Evolutionary conservation across 2,329 filamentous ascomycete genomes (phyloP).

Genomic region (Aspergillus transmontanensis): DNA sequence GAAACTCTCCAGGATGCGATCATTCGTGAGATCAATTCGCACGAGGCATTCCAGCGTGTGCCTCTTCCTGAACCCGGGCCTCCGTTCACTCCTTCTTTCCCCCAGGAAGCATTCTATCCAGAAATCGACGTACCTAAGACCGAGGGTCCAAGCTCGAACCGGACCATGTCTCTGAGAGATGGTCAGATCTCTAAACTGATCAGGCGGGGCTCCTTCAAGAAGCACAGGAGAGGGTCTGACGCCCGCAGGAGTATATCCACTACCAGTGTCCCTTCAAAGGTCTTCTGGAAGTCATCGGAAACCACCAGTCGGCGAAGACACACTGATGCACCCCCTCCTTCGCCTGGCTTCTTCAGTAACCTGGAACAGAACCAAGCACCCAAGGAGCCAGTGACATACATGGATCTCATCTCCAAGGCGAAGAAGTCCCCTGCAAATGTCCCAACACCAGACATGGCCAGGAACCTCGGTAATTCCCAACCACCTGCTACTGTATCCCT

Average conservation of each 20-base stretch:
- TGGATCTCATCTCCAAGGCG: slow-evolving; percentile 31
- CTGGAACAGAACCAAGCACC: slow-evolving; percentile 14
- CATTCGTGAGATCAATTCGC: slow-evolving; percentile 47
- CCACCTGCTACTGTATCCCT: slow-evolving; percentile 14
- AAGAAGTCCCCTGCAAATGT: slow-evolving; percentile 17
- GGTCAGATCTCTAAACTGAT: slow-evolving; percentile 34
- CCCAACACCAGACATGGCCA: background rate
- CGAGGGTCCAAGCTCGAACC: slow-evolving; percentile 21
- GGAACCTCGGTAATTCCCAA: slow-evolving; percentile 17
- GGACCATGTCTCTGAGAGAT: slow-evolving; percentile 33
- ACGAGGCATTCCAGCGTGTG: slow-evolving; percentile 44
- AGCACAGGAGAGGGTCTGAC: slow-evolving; percentile 29
- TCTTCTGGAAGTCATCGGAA: slow-evolving; percentile 22
- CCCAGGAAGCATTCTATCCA: slow-evolving; percentile 27
- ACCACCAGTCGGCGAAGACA: slow-evolving; percentile 37
- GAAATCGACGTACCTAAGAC: slow-evolving; percentile 12
- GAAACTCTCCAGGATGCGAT: slow-evolving; percentile 48
- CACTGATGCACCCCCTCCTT: slow-evolving; percentile 44
- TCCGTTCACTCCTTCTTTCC: slow-evolving; percentile 36
- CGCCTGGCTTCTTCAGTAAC: slow-evolving; percentile 31
- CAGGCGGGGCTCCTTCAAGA: slow-evolving; percentile 35
- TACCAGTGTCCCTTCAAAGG: slow-evolving; percentile 26
- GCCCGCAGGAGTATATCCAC: slow-evolving; percentile 35
- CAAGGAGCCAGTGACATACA: slow-evolving; percentile 30
- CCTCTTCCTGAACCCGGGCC: slow-evolving; percentile 35